phyloP scores from a whole-genome alignment of 2,329 filamentous ascomycete genomes.

The Davidsoniella neocaledoniae region DNA sequence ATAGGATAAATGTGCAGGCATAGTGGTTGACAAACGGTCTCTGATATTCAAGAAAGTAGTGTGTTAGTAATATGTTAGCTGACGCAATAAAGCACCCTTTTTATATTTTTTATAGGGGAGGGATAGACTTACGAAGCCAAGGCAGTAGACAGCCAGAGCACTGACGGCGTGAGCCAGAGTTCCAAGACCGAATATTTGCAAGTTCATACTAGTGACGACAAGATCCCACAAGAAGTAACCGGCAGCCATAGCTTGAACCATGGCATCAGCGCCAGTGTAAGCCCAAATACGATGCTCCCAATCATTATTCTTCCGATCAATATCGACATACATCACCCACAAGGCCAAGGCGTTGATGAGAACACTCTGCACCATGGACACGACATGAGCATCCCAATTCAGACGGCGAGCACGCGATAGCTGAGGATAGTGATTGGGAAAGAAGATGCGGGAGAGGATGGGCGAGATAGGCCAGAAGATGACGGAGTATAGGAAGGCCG shows the following conservation, averaged over 20 bases:
- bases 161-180: constrained; percentile 62
- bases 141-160: constrained; percentile 55
- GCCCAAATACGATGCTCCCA: constrained; percentile 58
- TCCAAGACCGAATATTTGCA: constrained; percentile 58
- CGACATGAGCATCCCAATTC: constrained; percentile 77
- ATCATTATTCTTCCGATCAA: constrained; percentile 49
- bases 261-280: constrained; percentile 53
- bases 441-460: constrained; percentile 41
- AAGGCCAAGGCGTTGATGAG: constrained; percentile 58
- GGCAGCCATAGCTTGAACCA: constrained; percentile 59
- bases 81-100: not conserved
- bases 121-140: constrained; percentile 55
- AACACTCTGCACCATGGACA: constrained; percentile 62
- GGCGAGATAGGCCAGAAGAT: constrained; percentile 54
- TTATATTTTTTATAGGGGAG: too few relatives aligned
- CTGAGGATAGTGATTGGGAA: constrained; percentile 48
- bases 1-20: constrained; percentile 64
- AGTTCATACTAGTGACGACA: constrained; percentile 47
- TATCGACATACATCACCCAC: constrained; percentile 53
- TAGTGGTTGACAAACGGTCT: constrained; percentile 76
- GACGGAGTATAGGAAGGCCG: constrained; percentile 50
- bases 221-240: constrained; percentile 82
- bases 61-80: constrained; percentile 4
- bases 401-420: constrained; percentile 44
- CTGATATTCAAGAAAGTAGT: constrained; percentile 25